Evolutionary conservation across 75 land plant genomes (phyloP), one percentile per base, ranked within the genome.

Genomic region (Adiantum capillusveneris): DNA sequence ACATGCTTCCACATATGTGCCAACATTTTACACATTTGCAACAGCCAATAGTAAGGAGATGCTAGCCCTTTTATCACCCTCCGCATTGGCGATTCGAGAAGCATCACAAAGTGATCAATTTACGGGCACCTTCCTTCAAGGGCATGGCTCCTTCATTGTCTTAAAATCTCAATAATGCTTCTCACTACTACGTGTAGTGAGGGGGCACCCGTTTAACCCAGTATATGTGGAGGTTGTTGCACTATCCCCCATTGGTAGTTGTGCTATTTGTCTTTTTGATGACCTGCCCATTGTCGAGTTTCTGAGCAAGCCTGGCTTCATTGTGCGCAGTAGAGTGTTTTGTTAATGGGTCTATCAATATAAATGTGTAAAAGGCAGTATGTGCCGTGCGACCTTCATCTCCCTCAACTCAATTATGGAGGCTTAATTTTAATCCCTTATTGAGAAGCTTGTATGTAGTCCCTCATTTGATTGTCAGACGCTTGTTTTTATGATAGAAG

Each of bases 11-110:
- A 37, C 39, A 21, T 71, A 66, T 21, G 74, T 65, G 11, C 62
- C 74, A 0, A 46, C 67, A 43, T 71, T 71, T 26, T 6, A 55
- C 19, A 41, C 30, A 0, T 71, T 71, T 31, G 67, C 70, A 31
- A 56, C 67, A 19, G 29, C 39, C 28, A 71, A 71, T 34, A 71
- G 55, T 36, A 22, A 57, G 26, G 74, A 65, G 31, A 58, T 71
- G 6, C 58, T 71, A 69, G 71, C 53, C 5, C 49, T 46, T 46
- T 14, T 46, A 7, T 14, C 49, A 6, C 12, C 49, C 5, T 5
- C 49, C 12, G 49, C 49, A 3, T 17, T 46, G 17, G 49, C 49
- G 21, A 6, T 46, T 14, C n/a, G 49, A 7, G 5, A 5, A n/a
- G 49, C 5, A 14, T 2, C 12, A 3, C n/a, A n/a, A n/a, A n/a